Evolutionary conservation across 345 rosid genomes (phyloP).

Genomic region (Conringia planisiliqua): DNA sequence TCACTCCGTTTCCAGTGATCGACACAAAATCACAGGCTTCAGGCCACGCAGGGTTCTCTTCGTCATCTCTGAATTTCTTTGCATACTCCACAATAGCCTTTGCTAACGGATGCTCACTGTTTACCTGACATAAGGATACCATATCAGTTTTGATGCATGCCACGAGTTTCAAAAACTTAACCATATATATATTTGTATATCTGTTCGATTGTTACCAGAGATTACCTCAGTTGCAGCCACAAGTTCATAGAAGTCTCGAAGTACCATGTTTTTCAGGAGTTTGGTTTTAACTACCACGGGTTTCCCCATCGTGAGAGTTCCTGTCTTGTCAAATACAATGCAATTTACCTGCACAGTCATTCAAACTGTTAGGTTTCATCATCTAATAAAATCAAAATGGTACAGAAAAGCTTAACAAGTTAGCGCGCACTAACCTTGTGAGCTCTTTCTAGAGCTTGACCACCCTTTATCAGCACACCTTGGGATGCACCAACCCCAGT

Average conservation of each 20-base stretch:
- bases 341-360: conserved; percentile 59
- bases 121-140: conserved; percentile 40
- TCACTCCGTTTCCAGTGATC: conserved; percentile 83
- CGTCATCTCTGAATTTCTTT: conserved; percentile 70
- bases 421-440: conserved; percentile 49
- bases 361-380: not conserved
- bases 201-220: not conserved
- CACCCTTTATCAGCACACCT: conserved; percentile 92
- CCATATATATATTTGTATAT: not conserved
- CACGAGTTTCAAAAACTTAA: not conserved
- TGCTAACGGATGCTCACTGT: conserved; percentile 93
- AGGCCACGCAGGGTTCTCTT: conserved; percentile 80
- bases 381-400: not conserved
- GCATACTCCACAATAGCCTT: conserved; percentile 84
- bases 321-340: conserved; percentile 96
- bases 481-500: conserved; percentile 98
- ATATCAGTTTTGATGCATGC: not conserved
- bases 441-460: conserved; percentile 88
- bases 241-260: conserved; percentile 71
- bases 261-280: conserved; percentile 65
- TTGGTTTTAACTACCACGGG: conserved; percentile 78
- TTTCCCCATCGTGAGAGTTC: conserved; percentile 90
- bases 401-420: not conserved
- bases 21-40: conserved; percentile 74
- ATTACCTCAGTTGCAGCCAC: conserved; percentile 84